Evolutionary conservation across 176 grass and related monocot species (phyloP), one percentile per base, ranked within the genome.

Genomic region (Triticum turgidum): DNA sequence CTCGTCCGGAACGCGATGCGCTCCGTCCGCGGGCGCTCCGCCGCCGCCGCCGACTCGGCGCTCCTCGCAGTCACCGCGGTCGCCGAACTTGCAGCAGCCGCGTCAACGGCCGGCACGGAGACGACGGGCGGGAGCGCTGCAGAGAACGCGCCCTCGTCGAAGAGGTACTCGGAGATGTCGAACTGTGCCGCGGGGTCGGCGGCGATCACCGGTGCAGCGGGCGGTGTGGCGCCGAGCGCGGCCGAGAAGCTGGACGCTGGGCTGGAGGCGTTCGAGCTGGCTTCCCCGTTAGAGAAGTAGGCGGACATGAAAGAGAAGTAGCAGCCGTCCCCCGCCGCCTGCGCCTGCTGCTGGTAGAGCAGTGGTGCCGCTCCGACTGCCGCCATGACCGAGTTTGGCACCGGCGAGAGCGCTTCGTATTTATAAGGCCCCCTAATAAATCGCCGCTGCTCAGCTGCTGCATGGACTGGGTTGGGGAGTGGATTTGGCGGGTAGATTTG

Each of bases 1-100:
- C 82, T 89, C 77, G 90, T 98, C 82, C 97, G 79, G 86, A 98
- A 98, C 63, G 97, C 97, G 71, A 98, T 91, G 79, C 92, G 80
- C 22, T 86, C 87, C 56, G 92, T 96, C 61, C 84, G 90, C 41
- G 85, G 88, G 67, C 88, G 85, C 79, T 92, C 79, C 45, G 12
- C 32, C 32, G 32, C 32, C 32, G 32, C 32, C 32, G 32, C 76
- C 85, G 38, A 39, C 38, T 79, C 87, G 63, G 87, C 75, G 66
- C 79, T 30, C 88, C 90, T 81, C 25, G 17, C 1, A 5, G 69
- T 6, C 20, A 20, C 1, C 69, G 69, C 5, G 1, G 0, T 18
- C 15, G 77, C 13, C 15, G 85, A 47, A 29, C 27, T 80, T 68
- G 25, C 89, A 11, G 4, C 79, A 7, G 9, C 21, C 1, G 11